Base-by-base conservation (phyloP, 495 filamentous ascomycete species). In the Podospora bellae-mahoneyi region DNA sequence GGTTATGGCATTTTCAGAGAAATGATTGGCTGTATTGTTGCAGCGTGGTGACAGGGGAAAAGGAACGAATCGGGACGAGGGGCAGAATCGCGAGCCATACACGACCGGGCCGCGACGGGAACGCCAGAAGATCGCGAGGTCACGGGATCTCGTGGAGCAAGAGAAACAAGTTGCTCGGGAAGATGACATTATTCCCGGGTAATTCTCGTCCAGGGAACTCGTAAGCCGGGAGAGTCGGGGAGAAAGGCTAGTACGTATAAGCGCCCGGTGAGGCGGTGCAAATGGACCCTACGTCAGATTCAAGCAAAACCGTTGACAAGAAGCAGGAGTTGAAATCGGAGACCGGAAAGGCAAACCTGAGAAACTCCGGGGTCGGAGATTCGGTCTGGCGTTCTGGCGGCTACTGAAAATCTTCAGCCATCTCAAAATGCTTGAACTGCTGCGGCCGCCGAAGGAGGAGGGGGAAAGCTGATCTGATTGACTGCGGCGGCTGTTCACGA, bases 11-110 rank as follows among this genome's bases (percentile, higher is more conserved):
- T 16, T 39, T 66, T 60, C 68, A 59, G 64, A 62, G 30, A 19
- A 20, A 27, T 16, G 68, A 66, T 66, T 69, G 63, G 68, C 26
- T 63, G 58, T 2, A 3, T 4, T 13, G 9, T 23, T 20, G 19
- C 58, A 60, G 18, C 68, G 68, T 62, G 44, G 53, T 65, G 64
- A 9, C 58, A 64, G 53, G 63, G 59, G 30, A 2, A 0, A 16
- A 26, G 2, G n/a, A 34, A 26, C 68, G 60, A 69, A 69, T 69
- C 48, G 68, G 58, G 48, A 48, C 39, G 58, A 39, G 44, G 26
- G 58, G 62, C 39, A 62, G 5, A 62, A 58, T 39, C 39, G 39
- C 39, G 39, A 48, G 39, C 39, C 39, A 48, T 32, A 32, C 39
- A 48, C 39, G 39, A 16, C 39, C 39, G 39, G 39, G 39, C 39